Evolutionary conservation across 768 basidiomycete species (phyloP).

Genomic region (Boletus sensibilis): DNA sequence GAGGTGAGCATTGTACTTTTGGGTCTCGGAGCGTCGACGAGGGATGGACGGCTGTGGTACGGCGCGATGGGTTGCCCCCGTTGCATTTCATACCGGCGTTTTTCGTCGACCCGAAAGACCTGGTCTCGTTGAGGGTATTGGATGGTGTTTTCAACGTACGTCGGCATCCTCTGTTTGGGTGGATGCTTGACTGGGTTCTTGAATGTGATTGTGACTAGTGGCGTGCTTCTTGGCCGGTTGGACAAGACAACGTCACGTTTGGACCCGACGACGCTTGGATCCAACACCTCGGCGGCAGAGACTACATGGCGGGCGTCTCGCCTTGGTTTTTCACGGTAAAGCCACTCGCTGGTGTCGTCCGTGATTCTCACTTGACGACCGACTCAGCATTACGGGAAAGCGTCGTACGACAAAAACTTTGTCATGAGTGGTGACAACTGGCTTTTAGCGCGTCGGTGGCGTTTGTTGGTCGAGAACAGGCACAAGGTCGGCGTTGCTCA

Average conservation of each 20-base stretch:
- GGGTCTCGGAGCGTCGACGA: not conserved
- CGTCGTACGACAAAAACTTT: not conserved
- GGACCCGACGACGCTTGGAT: not conserved
- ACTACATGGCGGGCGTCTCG: not conserved
- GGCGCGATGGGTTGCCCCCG: not conserved
- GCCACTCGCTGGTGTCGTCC: not conserved
- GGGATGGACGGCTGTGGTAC: not conserved
- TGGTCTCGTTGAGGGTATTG: not conserved
- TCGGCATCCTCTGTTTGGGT: too few species aligned
- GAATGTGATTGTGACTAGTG: not conserved
- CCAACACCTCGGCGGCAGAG: not conserved
- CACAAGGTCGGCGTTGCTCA: not conserved
- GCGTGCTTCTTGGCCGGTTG: not conserved
- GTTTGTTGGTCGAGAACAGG: not conserved
- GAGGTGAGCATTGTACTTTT: not conserved
- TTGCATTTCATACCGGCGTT: not conserved
- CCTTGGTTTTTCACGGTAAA: not conserved
- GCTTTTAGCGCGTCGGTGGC: not conserved
- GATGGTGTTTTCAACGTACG: too few species aligned
- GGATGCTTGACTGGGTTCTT: not conserved
- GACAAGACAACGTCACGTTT: not conserved
- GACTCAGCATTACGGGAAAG: not conserved
- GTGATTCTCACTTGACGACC: not conserved
- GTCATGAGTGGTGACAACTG: not conserved
- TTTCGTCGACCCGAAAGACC: not conserved